Evolutionary conservation across 108 stramenopile species (phyloP), one percentile per base, ranked within the genome.

Genomic region (Aurantiochytrium sp.): DNA sequence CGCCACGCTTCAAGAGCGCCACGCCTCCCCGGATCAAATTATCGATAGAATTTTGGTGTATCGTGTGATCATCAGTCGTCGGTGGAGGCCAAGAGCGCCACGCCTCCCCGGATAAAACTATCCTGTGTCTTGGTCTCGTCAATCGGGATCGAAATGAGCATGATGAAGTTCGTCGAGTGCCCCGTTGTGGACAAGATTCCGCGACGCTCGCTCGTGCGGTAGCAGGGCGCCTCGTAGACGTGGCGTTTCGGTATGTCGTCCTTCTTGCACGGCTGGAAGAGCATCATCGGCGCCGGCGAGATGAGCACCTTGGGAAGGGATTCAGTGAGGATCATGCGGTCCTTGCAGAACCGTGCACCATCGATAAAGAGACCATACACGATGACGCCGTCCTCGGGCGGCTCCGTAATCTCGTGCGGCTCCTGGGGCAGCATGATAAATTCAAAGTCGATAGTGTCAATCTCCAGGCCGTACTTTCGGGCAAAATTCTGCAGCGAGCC

Each of bases 401-500:
- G 41, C 45, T 53, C 15, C 31, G 8, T 24, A 0, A 48, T 30
- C 19, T 4, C 68, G 34, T 69, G 41, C 19, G 19, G 30, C 2
- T 54, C 73, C 37, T 88, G 52, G 3, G 19, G 41, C 45, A 87
- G 88, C 89, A 92, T 89, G n/a, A 92, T 91, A 48, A 92, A 91
- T 12, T 93, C 90, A 59, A 94, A 93, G 53, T 54, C 90, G 0
- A 94, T 87, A 37, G 90, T 50, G 55, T 94, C 94, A 69, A 94
- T 94, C 3, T 93, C 91, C 41, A 94, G 88, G 4, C 90, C 91
- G 54, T 93, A 92, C 21, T 91, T 91, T 3, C 94, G 59, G 3
- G 94, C 92, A 45, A 88, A 94, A 69, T 94, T 94, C 86, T 94
- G 93, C 55, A 94, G 65, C n/a, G 93, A 92, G 32, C 93, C 93